Evolutionary conservation across 2,329 filamentous ascomycete species (phyloP).

Genomic region (Cordyceps javanica): DNA sequence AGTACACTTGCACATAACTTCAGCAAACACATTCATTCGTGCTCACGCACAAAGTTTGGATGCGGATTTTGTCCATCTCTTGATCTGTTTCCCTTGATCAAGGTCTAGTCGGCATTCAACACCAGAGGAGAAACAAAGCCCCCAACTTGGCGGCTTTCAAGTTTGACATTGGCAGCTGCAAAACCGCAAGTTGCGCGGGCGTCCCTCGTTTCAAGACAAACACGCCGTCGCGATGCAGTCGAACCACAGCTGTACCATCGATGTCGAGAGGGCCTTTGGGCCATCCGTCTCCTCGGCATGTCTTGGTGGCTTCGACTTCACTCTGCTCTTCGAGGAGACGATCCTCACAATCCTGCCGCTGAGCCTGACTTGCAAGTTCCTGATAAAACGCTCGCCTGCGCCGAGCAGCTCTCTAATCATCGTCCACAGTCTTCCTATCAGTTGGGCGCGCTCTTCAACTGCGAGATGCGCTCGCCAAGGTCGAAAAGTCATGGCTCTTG

Average conservation of each 20-base stretch:
- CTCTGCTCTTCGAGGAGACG: constrained; percentile 23
- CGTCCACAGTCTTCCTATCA: neutral
- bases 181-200: neutral
- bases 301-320: constrained; percentile 24
- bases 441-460: constrained; percentile 13
- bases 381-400: too few relatives aligned
- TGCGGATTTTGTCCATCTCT: neutral
- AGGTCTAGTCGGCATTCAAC: neutral
- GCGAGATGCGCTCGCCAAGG: constrained; percentile 1
- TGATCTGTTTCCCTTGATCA: neutral
- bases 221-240: neutral
- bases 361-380: constrained; percentile 15
- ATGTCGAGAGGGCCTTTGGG: constrained; percentile 14
- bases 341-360: constrained; percentile 20
- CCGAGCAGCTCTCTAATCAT: neutral
- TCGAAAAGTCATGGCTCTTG: constrained; percentile 6
- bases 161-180: neutral
- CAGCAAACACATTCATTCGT: neutral
- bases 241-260: constrained; percentile 7
- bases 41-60: neutral
- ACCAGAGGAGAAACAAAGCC: neutral
- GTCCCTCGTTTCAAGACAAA: neutral
- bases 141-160: neutral
- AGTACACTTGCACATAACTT: neutral
- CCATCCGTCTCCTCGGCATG: constrained; percentile 17